phyloP scores from a whole-genome alignment of 1,139 yeast genomes.

The Hemisphaericaspora xylofermentans region DNA sequence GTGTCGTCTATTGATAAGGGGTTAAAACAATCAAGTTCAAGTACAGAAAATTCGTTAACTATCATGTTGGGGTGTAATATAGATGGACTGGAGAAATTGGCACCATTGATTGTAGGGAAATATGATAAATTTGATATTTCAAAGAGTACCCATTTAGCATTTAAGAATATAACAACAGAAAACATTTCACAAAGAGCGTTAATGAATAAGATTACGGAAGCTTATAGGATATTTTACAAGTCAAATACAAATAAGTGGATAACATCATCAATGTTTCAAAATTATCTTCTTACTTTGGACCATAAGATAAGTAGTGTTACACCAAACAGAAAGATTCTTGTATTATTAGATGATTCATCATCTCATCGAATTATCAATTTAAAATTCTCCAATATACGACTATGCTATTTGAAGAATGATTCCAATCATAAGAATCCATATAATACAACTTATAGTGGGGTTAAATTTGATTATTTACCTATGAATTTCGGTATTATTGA shows the following conservation, averaged over 20 bases:
- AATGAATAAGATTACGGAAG: constrained; percentile 50
- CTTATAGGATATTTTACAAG: constrained; percentile 54
- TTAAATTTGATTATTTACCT: constrained; percentile 53
- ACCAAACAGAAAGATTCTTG: constrained; percentile 49
- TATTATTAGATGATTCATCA: constrained; percentile 60
- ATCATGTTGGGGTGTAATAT: constrained; percentile 63
- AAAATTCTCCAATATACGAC: constrained; percentile 51
- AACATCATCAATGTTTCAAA: constrained; percentile 63
- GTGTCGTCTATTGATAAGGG: constrained; percentile 49
- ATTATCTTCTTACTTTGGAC: constrained; percentile 59
- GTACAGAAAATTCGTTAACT: constrained; percentile 55
- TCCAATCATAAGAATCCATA: constrained; percentile 41
- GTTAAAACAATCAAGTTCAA: constrained; percentile 41
- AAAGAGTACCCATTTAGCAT: constrained; percentile 28
- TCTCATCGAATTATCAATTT: constrained; percentile 61
- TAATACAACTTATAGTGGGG: constrained; percentile 34
- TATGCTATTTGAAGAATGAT: constrained; percentile 44
- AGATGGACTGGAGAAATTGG: constrained; percentile 61
- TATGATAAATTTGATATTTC: constrained; percentile 54
- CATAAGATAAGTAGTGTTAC: constrained; percentile 46
- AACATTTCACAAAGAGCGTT: constrained; percentile 23
- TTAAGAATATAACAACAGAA: constrained; percentile 27
- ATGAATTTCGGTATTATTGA: constrained; percentile 66
- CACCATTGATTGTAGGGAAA: constrained; percentile 62
- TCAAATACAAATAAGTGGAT: constrained; percentile 65